Base-by-base conservation (phyloP, 1,284 basidiomycete genomes). In the Puccinia horiana region DNA sequence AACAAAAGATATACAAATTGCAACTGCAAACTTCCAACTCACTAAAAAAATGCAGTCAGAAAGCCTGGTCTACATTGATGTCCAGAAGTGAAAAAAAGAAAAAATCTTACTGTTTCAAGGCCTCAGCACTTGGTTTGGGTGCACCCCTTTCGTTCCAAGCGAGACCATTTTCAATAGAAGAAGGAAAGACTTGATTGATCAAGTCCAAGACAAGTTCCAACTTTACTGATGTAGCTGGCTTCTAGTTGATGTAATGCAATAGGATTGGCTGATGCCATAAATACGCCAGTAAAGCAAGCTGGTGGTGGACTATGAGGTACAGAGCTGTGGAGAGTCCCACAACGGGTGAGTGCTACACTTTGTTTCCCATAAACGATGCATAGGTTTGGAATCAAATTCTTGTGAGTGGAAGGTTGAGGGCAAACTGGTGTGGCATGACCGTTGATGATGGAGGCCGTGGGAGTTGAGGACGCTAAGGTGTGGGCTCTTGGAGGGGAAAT, bases 181-280 rank as follows among this genome's bases (percentile, higher is more conserved):
- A 80, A 2, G 78, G 78, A 44, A 80, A 80, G 54, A 80, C 78
- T 70, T 80, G 67, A 40, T 72, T 54, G 20, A 80, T 70, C 44
- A 80, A 69, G 49, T 73, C 56, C 49, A 32, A 80, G 49, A 70
- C 78, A 49, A 80, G 78, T 73, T 2, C 67, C 78, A 23, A 80
- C 78, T 70, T 80, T 80, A 26, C 78, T 80, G 20, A 80, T 54
- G 58, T 80, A 80, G 35, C 78, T 80, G 58, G 78, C 78, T 61
- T 80, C 78, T 0, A 80, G 40, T 80, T 72, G 69, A 58, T 80
- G 78, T 12, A 80, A 56, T 29, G 47, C 65, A 14, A 56, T 56
- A 18, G 65, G 65, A 23, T 72, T 70, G n/a, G 54, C 52, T 20
- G 67, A 40, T 11, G 78, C 18, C 37, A 26, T 12, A 1, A 23